Percentiles rank a stretch among this genome's conserved stretches.
Conservation (phyloP, 768 basidiomycete genomes). For the Bullera alba region DNA sequence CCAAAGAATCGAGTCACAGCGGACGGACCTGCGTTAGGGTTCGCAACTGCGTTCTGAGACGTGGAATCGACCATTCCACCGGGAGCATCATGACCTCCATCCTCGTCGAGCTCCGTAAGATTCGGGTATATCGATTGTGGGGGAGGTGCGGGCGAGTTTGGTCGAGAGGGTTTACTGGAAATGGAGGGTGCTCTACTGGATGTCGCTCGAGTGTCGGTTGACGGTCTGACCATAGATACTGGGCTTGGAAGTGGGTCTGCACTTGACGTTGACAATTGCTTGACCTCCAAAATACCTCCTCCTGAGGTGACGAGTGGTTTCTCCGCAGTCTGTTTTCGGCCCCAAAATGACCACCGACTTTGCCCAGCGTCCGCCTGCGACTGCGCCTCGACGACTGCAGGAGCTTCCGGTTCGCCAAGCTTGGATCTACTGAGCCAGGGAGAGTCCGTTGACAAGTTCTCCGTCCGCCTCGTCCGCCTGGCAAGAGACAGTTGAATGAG, state of each 20-base stretch:
- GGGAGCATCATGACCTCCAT: background rate
- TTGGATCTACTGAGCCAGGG: slow-evolving; percentile 30
- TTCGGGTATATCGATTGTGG: slow-evolving; percentile 5
- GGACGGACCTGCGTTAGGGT: slow-evolving; percentile 47
- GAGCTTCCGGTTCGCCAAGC: slow-evolving; percentile 37
- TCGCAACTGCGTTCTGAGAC: background rate
- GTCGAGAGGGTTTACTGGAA: background rate
- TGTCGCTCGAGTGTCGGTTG: slow-evolving; percentile 1
- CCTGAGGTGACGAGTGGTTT: slow-evolving; percentile 37
- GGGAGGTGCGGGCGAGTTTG: slow-evolving; percentile 5
- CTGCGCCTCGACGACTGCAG: slow-evolving; percentile 1
- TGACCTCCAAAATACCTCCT: slow-evolving; percentile 42
- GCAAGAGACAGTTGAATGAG: slow-evolving; percentile 16
- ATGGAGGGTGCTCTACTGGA: background rate
- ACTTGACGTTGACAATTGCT: slow-evolving; percentile 9
- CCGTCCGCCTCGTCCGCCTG: slow-evolving; percentile 10
- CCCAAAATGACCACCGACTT: slow-evolving; percentile 41
- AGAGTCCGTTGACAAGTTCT: slow-evolving; percentile 8
- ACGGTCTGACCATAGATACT: background rate
- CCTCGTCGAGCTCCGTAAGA: background rate
- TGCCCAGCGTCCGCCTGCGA: slow-evolving; percentile 15
- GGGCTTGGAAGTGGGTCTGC: no score
- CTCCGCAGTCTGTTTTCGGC: slow-evolving; percentile 18
- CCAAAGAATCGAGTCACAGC: slow-evolving; percentile 77
- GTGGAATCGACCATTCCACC: background rate